Evolutionary conservation across 2,329 filamentous ascomycete species (phyloP), one percentile per base, ranked within the genome.

Genomic region (Fusarium veterinarium): DNA sequence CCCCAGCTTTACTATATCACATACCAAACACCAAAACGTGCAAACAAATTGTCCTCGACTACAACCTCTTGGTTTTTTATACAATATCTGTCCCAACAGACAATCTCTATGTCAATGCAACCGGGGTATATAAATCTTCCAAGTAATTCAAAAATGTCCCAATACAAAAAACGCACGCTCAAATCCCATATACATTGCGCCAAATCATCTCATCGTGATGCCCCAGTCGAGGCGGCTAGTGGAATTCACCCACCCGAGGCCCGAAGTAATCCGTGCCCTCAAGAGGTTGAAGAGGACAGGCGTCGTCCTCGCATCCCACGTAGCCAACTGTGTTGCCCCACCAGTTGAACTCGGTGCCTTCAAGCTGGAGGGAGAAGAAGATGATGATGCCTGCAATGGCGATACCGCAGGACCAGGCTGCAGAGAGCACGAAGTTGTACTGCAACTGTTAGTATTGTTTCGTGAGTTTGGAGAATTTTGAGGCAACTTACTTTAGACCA

Each of bases 371-470:
- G 19, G 83, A 81, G 73, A 89, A 89, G 81, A 89, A 87, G 69
- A 89, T 87, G 72, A 89, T 79, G 68, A 89, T 83, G 57, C 81
- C 86, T 0, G 86, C 79, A 51, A 89, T 83, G 59, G 86, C 86
- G 44, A 88, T 84, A 35, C 83, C 86, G 30, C 83, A 84, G 25
- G 83, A 86, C 77, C 86, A 85, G 19, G 86, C 83, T 20, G 86
- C 85, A 12, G 86, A 87, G 30, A 87, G 81, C 46, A 88, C 85
- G 74, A 87, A 88, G 74, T 87, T 87, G 79, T 88, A 88, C 83
- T 85, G 33, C 1, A 9, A 3, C 11, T 23, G 58, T 68, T 66
- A 76, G 67, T 42, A 38, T 17, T 20, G 35, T 5, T 23, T 25
- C 28, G 5, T 25, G n/a, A 35, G n/a, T 19, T 2, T 25, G 6